Evolutionary conservation across 1,139 yeast genomes (phyloP), one percentile per base, ranked within the genome.

Genomic region (Suhomyces coccinellae): DNA sequence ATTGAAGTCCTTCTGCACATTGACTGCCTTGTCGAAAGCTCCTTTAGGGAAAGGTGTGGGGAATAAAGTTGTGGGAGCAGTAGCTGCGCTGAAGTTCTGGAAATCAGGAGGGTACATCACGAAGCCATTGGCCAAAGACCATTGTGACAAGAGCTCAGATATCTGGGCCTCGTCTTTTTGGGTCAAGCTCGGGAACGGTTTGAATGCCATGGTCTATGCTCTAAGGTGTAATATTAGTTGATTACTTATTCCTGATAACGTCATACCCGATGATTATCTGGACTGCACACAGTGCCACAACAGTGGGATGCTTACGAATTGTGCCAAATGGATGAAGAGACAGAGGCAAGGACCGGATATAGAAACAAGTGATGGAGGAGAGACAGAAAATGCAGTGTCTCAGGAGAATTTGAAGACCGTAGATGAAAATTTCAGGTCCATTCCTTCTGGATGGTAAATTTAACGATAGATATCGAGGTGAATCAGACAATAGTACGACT

Each of bases 41-140:
- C 59, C 45, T 50, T 68, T 74, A 2, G 97, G 91, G 53, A 91
- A 83, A 10, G 96, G 96, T 0, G 98, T 87, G 4, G 99, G 99
- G 58, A 77, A 89, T 35, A 91, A 59, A 1, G 99, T 91, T 11
- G 89, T 82, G 22, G 99, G 98, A 3, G 97, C 96, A 48, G 78
- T 79, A 40, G 74, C 75, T 14, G 87, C 85, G 59, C 67, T 71
- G 50, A 59, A 72, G 1, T 51, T 36, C 16, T 65, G 40, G 62
- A 75, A 84, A 33, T 73, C 67, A 4, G 85, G 83, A 2, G 90
- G 89, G 56, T 87, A 83, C 82, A 91, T 84, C 14, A 83, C 77
- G 44, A 90, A 69, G 2, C 97, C 97, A 66, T 88, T 82, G 40
- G 85, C 76, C 44, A 90, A 67, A 6, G 87, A 73, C 90, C 95